These are phyloP conservation scores for Penicillium sp. DNA, from an alignment of 2,329 filamentous ascomycete genomes.

Conservation along the genomic window DNA sequence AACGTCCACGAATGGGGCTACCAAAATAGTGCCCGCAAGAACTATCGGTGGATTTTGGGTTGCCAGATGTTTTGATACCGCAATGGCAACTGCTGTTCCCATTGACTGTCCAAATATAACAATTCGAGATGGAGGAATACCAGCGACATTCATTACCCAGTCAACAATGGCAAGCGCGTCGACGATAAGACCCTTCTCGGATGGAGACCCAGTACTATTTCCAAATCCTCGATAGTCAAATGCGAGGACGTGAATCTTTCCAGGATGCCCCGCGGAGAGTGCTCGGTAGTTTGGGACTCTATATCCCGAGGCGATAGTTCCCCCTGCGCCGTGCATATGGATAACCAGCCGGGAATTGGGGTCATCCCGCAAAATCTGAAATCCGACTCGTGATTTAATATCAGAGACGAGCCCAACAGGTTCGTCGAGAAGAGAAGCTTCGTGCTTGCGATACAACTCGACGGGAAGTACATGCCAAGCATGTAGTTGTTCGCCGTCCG, in stretches of 20 bases:
- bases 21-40: conserved; percentile 58
- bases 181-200: conserved; percentile 55
- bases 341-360: conserved; percentile 1
- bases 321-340: conserved; percentile 5
- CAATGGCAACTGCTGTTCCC: conserved; percentile 56
- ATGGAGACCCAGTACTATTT: conserved; percentile 53
- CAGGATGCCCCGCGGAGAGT: conserved; percentile 35
- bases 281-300: conserved; percentile 10
- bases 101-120: conserved; percentile 62
- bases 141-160: conserved; percentile 56
- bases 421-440: conserved; percentile 44
- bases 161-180: conserved; percentile 57
- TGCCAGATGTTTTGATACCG: conserved; percentile 48
- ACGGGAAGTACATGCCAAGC: conserved; percentile 55
- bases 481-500: conserved; percentile 45
- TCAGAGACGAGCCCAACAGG: conserved; percentile 35
- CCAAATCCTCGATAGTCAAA: conserved; percentile 59
- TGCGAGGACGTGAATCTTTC: conserved; percentile 58
- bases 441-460: conserved; percentile 47
- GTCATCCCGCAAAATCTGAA: conserved; percentile 46
- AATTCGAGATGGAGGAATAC: conserved; percentile 57
- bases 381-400: conserved; percentile 40
- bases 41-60: conserved; percentile 44
- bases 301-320: conserved; percentile 7
- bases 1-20: conserved; percentile 60